Base-by-base conservation (phyloP, 176 grass and related monocot species). In the Cenchrus americanus region DNA sequence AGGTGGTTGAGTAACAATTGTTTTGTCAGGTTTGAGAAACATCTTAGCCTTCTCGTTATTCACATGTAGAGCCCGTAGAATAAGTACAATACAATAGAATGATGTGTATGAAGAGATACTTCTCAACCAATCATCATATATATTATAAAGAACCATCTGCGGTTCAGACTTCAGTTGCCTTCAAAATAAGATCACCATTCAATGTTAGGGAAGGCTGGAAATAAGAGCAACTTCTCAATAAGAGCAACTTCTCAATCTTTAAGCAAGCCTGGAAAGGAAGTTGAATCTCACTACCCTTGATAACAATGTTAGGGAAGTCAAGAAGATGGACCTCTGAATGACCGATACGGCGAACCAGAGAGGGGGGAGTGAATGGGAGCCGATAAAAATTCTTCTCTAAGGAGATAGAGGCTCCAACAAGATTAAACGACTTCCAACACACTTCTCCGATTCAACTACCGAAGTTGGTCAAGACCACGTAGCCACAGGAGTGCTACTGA, bases 21-120 rank as follows among this genome's bases (percentile, higher is more conserved):
- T 98, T 78, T 98, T 98, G 82, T 98, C 96, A 59, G 96, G 96
- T 86, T 93, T 98, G 62, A 98, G 82, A 55, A 98, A 86, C 96
- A 98, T 98, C 82, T 98, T 98, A 51, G 96, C 96, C 87, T 98
- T 98, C 87, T 95, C 96, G 74, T 98, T 98, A 62, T 98, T 98
- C 48, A 98, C 96, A 88, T 98, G 96, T 32, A 98, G 83, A n/a
- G 96, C 90, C 22, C 93, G 90, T 27, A 98, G 80, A 63, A 98
- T 98, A 90, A 98, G 83, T 66, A 98, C 92, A 22, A 95, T 88
- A 65, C 96, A 91, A 73, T 91, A 98, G 76, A 98, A 98, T 40
- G 96, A 92, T 48, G 96, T 98, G 85, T 95, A 98, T 15, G 96
- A 98, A 48, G 96, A 98, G 85, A 98, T 98, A 66, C 93, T 95